phyloP scores from a whole-genome alignment of 352 stramenopile genomes.

The Globisporangium polare region DNA sequence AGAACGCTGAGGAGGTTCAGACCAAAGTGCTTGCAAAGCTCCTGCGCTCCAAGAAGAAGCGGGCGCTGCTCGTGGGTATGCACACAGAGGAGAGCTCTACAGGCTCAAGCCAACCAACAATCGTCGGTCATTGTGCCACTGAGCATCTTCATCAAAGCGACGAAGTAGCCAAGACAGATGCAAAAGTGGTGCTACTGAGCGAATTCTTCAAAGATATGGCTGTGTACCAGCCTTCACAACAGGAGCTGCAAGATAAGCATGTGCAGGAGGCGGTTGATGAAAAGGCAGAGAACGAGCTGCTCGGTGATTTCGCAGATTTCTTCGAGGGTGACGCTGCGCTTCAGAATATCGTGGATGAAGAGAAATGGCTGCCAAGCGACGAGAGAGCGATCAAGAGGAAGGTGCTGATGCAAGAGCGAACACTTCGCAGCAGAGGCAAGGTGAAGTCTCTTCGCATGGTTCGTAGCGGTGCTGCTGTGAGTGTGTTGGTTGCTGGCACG shows the following conservation, averaged over 20 bases:
- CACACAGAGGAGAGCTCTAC: not conserved
- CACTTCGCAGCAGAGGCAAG: not conserved
- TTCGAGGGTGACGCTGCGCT: slow-evolving; percentile 38
- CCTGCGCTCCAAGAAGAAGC: slow-evolving; percentile 14
- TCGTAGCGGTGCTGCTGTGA: not conserved
- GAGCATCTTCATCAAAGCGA: slow-evolving; percentile 15
- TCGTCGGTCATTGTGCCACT: not conserved
- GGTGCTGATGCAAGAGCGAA: slow-evolving; percentile 20
- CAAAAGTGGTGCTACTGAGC: slow-evolving; percentile 16
- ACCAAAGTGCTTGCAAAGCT: slow-evolving; percentile 17
- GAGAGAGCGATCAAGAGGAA: slow-evolving; percentile 19
- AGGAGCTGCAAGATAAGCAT: slow-evolving; percentile 19
- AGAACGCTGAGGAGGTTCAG: slow-evolving; percentile 24
- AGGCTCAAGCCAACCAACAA: not conserved
- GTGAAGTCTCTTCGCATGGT: not conserved
- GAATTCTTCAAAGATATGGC: slow-evolving; percentile 61
- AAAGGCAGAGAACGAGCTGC: slow-evolving; percentile 25
- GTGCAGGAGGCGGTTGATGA: slow-evolving; percentile 13
- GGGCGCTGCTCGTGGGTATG: not conserved
- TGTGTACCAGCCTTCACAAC: slow-evolving; percentile 24
- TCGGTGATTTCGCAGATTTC: slow-evolving; percentile 37
- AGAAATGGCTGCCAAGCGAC: slow-evolving; percentile 38
- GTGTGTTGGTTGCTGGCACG: not conserved
- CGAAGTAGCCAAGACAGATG: slow-evolving; percentile 15
- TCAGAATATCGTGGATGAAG: slow-evolving; percentile 44